Evolutionary conservation across 371 early-diverging fungal genomes (phyloP).

Genomic region (Syncephalis plumigaleata): DNA sequence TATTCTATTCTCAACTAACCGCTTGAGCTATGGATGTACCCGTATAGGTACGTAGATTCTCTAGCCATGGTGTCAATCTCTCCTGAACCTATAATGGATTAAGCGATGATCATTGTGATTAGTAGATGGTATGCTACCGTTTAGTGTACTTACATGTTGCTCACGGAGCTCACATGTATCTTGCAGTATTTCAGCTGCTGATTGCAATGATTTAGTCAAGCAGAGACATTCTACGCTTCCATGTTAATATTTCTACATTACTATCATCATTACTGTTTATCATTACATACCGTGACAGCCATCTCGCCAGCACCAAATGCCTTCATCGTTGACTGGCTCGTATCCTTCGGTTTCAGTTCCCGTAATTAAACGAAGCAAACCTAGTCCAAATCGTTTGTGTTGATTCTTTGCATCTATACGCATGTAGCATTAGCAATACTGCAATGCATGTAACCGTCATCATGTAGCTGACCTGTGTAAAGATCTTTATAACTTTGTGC

Average conservation of each 20-base stretch:
- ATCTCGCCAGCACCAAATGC: conserved; percentile 24
- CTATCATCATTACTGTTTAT: too few relatives aligned
- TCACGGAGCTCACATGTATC: conserved; percentile 16
- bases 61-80: background rate
- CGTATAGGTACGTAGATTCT: conserved; percentile 4
- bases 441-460: background rate
- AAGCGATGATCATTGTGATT: background rate
- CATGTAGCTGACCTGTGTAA: background rate
- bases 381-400: conserved; percentile 14
- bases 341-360: conserved; percentile 12
- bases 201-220: conserved; percentile 19
- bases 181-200: conserved; percentile 20
- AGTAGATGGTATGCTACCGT: too few relatives aligned
- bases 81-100: conserved; percentile 2
- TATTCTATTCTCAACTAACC: too few relatives aligned
- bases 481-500: conserved; percentile 15
- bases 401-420: conserved; percentile 12
- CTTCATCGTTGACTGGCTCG: conserved; percentile 16
- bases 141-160: conserved; percentile 9
- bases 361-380: conserved; percentile 14
- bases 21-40: background rate
- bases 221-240: conserved; percentile 13
- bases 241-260: background rate
- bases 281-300: conserved; percentile 15
- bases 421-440: background rate